These are phyloP conservation scores for Euphorbia celastroides DNA, from an alignment of 441 rosid species.

Conservation along the genomic window DNA sequence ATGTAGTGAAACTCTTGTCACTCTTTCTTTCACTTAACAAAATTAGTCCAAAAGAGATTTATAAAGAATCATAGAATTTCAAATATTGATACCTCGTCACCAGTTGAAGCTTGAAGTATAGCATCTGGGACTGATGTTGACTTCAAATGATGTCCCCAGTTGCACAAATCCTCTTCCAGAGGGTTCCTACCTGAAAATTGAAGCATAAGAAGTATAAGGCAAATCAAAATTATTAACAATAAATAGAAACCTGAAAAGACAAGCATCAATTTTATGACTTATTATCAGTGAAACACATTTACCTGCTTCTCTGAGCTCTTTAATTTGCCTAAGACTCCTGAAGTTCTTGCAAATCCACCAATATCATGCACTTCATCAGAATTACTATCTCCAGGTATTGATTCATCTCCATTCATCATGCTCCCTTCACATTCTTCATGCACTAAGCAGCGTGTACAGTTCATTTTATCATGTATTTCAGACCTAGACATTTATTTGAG, in stretches of 20 bases:
- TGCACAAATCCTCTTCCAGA: conserved; percentile 78
- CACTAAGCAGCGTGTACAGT: conserved; percentile 61
- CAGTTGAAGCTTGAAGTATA: conserved; percentile 85
- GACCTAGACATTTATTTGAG: conserved; percentile 50
- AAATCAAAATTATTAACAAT: conserved; percentile 1
- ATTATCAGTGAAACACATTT: conserved; percentile 29
- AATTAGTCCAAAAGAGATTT: not conserved
- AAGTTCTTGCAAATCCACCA: conserved; percentile 80
- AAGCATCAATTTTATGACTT: not conserved
- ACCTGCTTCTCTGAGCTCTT: conserved; percentile 92
- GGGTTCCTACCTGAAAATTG: conserved; percentile 68
- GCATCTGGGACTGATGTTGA: conserved; percentile 75
- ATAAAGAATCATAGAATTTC: not conserved
- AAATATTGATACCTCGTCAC: conserved; percentile 60
- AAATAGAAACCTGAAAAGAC: not conserved
- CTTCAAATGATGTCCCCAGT: conserved; percentile 91
- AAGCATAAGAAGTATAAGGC: not conserved
- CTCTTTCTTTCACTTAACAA: not conserved
- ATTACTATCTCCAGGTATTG: conserved; percentile 19
- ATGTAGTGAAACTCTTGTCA: not conserved
- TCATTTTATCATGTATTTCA: conserved; percentile 92
- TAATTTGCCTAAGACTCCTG: conserved; percentile 61
- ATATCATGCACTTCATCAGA: conserved; percentile 43
- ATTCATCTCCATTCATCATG: conserved; percentile 27
- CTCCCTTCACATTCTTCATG: conserved; percentile 27